Base-by-base conservation (phyloP, 352 stramenopile genomes). In the Aphanomyces astaci region DNA sequence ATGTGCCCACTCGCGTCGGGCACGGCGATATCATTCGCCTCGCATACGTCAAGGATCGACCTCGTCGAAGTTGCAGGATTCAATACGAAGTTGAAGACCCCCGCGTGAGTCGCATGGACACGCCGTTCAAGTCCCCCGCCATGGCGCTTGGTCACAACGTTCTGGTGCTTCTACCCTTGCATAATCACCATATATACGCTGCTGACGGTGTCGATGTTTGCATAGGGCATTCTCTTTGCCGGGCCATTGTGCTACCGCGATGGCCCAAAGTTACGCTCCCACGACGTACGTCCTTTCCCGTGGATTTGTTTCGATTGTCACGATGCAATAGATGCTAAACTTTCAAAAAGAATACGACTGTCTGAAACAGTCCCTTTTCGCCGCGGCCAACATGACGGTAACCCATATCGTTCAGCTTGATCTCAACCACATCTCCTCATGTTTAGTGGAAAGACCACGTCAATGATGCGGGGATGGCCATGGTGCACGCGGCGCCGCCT, bases 341-440 rank as follows among this genome's bases (percentile, higher is more conserved):
- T 59, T 59, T 28, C 51, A 59, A 36, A 59, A 59, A 36, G 51
- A 59, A 59, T 59, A 59, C 51, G 51, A 59, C 13, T 22, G 51
- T 22, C 51, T 59, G 22, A 59, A 59, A 25, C 19, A 59, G 7
- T 59, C 51, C 51, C 30, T 59, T 5, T n/a, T 32, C 15, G n/a
- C 25, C 13, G 51, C 51, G 0, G 51, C 51, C 22, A 59, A 59
- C 5, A 33, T 19, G 27, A 59, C 51, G 19, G 51, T 59, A 59
- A 10, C 9, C 1, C 13, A 15, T 43, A 7, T 43, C 15, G 7
- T 43, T 43, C 15, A 43, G 7, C 36, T 43, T 43, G 36, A 24
- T 4, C 45, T 53, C 45, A 53, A 27, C 22, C n/a, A n/a, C n/a
- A n/a, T n/a, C n/a, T n/a, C n/a, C 17, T 46, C 17, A 46, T 46